phyloP scores from a whole-genome alignment of 495 filamentous ascomycete genomes.

The Sporormia fimetaria region DNA sequence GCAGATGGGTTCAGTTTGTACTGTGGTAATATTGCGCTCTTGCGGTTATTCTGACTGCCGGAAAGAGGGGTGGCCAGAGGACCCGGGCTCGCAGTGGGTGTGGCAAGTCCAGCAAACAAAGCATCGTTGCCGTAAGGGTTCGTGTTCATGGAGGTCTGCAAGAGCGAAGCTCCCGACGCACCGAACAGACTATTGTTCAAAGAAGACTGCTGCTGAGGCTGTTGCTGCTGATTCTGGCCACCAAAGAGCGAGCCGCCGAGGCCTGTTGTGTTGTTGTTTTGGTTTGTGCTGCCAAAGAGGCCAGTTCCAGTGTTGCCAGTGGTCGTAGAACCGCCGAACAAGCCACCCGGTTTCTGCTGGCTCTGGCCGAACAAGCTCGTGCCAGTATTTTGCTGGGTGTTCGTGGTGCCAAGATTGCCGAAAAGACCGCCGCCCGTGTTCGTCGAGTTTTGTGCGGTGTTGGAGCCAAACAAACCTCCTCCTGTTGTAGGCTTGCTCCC shows the following conservation, averaged over 20 bases:
- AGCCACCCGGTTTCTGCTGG: slow-evolving; percentile 22
- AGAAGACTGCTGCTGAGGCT: slow-evolving; percentile 16
- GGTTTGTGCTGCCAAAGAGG: slow-evolving; percentile 26
- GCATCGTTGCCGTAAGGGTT: slow-evolving; percentile 74
- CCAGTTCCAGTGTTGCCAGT: slow-evolving; percentile 32
- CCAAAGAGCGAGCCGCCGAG: slow-evolving; percentile 28
- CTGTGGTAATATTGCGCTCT: slow-evolving; percentile 66
- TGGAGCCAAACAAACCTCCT: slow-evolving; percentile 19
- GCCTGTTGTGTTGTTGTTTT: slow-evolving; percentile 21
- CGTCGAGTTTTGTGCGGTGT: slow-evolving; percentile 9
- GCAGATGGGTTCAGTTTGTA: slow-evolving; percentile 79
- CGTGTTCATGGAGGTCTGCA: slow-evolving; percentile 65
- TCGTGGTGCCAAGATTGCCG: slow-evolving; percentile 39
- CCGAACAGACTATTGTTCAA: slow-evolving; percentile 50
- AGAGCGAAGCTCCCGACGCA: slow-evolving; percentile 33
- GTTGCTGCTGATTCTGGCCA: slow-evolving; percentile 30
- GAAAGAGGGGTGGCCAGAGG: slow-evolving; percentile 82
- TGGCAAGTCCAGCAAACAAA: slow-evolving; percentile 60
- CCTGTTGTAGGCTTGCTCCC: slow-evolving; percentile 40
- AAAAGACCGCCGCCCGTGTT: slow-evolving; percentile 41
- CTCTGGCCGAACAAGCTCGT: slow-evolving; percentile 37
- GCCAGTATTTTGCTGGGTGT: slow-evolving; percentile 45
- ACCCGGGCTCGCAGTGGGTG: slow-evolving; percentile 55
- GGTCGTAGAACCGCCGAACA: slow-evolving; percentile 23
- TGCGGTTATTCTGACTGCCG: slow-evolving; percentile 56